Percentiles rank a stretch among this genome's conserved stretches.
phyloP scores from a whole-genome alignment of 1,284 basidiomycete species.

The Amylostereum chailletii region DNA sequence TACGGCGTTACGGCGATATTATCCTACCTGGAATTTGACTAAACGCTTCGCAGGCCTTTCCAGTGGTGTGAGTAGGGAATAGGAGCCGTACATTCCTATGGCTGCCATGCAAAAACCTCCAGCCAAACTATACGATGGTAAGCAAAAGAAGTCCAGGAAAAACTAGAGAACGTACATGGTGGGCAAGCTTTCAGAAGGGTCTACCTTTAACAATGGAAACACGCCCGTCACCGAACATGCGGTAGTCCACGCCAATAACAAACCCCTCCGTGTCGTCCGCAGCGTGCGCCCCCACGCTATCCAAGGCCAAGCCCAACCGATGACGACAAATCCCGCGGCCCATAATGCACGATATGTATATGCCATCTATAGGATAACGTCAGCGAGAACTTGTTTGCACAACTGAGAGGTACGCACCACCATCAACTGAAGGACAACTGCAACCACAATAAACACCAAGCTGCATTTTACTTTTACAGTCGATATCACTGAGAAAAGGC shows the following conservation, averaged over 20 bases:
- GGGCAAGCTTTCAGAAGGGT: slow-evolving; percentile 61
- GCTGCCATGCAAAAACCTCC: slow-evolving; percentile 16
- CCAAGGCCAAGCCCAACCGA: slow-evolving; percentile 67
- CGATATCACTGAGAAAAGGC: slow-evolving; percentile 12
- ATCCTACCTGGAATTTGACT: too few relatives aligned
- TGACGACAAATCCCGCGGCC: slow-evolving; percentile 57
- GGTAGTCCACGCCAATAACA: slow-evolving; percentile 38
- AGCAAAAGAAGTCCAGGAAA: too few relatives aligned
- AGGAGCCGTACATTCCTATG: neutral
- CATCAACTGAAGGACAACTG: slow-evolving; percentile 55
- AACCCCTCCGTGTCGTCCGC: slow-evolving; percentile 19
- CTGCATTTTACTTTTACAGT: slow-evolving; percentile 12
- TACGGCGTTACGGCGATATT: too few relatives aligned
- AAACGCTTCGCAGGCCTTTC: too few relatives aligned
- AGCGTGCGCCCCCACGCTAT: slow-evolving; percentile 33
- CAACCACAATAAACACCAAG: slow-evolving; percentile 23
- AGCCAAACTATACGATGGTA: slow-evolving; percentile 12
- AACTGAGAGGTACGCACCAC: slow-evolving; percentile 42
- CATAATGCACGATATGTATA: slow-evolving; percentile 69
- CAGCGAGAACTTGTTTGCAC: neutral
- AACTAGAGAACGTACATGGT: slow-evolving; percentile 41
- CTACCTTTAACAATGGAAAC: slow-evolving; percentile 68
- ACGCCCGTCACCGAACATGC: slow-evolving; percentile 49
- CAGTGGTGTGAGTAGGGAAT: too few relatives aligned
- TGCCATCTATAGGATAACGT: slow-evolving; percentile 34